phyloP scores from a whole-genome alignment of 805 yeast genomes.

The Yarrowia porcina region DNA sequence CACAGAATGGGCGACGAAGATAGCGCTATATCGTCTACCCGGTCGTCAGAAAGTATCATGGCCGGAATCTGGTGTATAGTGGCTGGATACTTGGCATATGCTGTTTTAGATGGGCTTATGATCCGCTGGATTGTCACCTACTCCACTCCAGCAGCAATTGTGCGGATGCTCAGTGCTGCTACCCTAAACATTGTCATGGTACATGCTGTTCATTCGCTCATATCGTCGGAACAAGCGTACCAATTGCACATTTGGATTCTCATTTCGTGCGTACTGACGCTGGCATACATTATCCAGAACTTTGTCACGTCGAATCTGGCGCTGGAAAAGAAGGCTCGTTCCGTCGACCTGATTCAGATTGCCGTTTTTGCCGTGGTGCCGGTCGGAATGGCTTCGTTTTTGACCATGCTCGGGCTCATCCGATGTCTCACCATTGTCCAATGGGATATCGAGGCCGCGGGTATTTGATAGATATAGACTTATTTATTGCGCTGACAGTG shows the following conservation, averaged over 20 bases:
- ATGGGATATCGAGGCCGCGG: conserved; percentile 45
- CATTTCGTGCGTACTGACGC: conserved; percentile 79
- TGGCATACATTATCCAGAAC: conserved; percentile 77
- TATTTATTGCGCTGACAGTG: too few species aligned
- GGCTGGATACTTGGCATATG: conserved; percentile 76
- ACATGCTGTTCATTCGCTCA: conserved; percentile 60
- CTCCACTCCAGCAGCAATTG: conserved; percentile 81
- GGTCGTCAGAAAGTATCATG: conserved; percentile 73
- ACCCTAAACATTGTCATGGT: conserved; percentile 67
- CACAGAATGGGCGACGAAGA: conserved; percentile 32
- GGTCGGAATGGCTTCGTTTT: conserved; percentile 87
- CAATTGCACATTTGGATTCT: conserved; percentile 88
- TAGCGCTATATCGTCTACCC: conserved; percentile 51
- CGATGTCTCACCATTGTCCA: conserved; percentile 73
- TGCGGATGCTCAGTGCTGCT: conserved; percentile 81
- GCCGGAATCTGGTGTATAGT: conserved; percentile 94
- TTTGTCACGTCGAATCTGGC: conserved; percentile 69
- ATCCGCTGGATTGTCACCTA: conserved; percentile 89
- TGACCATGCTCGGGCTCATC: conserved; percentile 82
- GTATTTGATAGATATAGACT: conserved; percentile 14
- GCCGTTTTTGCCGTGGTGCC: conserved; percentile 98
- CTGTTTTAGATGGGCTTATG: conserved; percentile 84
- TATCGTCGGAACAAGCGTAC: conserved; percentile 69
- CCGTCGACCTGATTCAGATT: conserved; percentile 81
- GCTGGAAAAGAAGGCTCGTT: conserved; percentile 49